Conservation (phyloP, 257 asterid genomes). For the Apocynum venetum region DNA sequence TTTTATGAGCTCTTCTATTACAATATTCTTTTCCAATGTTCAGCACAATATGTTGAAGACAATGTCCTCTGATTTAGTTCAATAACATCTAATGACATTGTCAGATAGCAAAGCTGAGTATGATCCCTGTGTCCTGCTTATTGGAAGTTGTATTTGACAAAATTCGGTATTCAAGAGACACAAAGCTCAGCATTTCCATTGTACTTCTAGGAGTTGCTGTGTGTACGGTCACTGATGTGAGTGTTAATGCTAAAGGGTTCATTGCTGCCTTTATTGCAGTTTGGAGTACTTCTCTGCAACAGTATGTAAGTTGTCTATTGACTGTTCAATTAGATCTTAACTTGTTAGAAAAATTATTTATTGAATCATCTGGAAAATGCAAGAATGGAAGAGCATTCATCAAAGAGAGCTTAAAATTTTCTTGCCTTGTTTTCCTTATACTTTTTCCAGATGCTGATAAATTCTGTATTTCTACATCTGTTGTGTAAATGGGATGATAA, state of each 20-base stretch:
- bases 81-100: slow-evolving; percentile 23
- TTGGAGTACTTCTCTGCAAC: slow-evolving; percentile 92
- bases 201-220: slow-evolving; percentile 94
- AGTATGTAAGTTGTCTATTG: slow-evolving; percentile 67
- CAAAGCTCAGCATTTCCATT: slow-evolving; percentile 78
- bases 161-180: slow-evolving; percentile 84
- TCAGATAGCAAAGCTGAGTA: slow-evolving; percentile 95
- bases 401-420: not conserved
- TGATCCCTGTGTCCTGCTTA: slow-evolving; percentile 96
- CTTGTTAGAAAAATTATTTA: not conserved
- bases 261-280: slow-evolving; percentile 90
- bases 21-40: not conserved
- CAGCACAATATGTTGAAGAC: not conserved
- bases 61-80: not conserved
- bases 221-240: slow-evolving; percentile 91
- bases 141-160: slow-evolving; percentile 81
- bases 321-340: not conserved
- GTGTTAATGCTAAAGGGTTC: slow-evolving; percentile 87
- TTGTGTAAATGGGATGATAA: not conserved
- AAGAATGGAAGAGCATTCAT: not conserved
- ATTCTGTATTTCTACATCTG: not conserved
- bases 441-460: not conserved
- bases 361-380: not conserved
- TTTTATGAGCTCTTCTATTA: slow-evolving; percentile 6
- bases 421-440: not conserved